A percentile compares a stretch with the other conserved stretches of the same genome.
These are phyloP conservation scores for Colletotrichum australisinense DNA, from an alignment of 2,329 filamentous ascomycete genomes.

Conservation along the genomic window DNA sequence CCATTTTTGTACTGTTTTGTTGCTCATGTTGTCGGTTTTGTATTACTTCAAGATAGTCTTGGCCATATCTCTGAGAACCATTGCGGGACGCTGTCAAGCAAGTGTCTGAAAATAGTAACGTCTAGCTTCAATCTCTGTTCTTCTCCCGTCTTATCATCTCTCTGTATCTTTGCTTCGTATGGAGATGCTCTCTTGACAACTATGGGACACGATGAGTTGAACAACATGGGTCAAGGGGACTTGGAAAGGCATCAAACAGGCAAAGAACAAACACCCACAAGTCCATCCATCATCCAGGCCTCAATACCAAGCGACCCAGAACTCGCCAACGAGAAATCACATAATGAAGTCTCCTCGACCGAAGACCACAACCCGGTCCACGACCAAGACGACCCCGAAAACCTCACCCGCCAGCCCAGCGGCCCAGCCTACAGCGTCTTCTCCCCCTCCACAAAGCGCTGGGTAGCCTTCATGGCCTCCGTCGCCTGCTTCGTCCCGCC, in stretches of 20 bases:
- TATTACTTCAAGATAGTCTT: background rate
- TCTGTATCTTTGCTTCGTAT: background rate
- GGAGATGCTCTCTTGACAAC: background rate
- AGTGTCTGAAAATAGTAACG: background rate
- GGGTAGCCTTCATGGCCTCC: slow-evolving; percentile 65
- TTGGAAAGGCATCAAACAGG: background rate
- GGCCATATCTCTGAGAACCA: background rate
- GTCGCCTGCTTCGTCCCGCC: slow-evolving; percentile 66
- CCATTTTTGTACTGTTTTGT: background rate
- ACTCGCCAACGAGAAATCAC: background rate
- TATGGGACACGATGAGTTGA: slow-evolving; percentile 6
- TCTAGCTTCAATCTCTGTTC: background rate
- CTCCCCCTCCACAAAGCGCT: slow-evolving; percentile 55
- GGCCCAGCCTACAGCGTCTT: slow-evolving; percentile 51
- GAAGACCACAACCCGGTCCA: background rate
- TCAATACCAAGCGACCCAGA: background rate
- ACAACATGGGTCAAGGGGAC: background rate
- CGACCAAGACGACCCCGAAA: slow-evolving; percentile 39
- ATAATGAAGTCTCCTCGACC: slow-evolving; percentile 2
- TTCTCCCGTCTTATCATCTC: background rate
- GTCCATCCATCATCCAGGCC: background rate
- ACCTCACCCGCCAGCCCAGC: slow-evolving; percentile 45
- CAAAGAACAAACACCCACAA: background rate
- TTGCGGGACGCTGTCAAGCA: background rate
- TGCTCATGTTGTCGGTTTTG: background rate